A percentile compares a stretch with the other conserved stretches of the same genome.
phyloP scores from a whole-genome alignment of 495 filamentous ascomycete genomes.

The Neurospora sp. region DNA sequence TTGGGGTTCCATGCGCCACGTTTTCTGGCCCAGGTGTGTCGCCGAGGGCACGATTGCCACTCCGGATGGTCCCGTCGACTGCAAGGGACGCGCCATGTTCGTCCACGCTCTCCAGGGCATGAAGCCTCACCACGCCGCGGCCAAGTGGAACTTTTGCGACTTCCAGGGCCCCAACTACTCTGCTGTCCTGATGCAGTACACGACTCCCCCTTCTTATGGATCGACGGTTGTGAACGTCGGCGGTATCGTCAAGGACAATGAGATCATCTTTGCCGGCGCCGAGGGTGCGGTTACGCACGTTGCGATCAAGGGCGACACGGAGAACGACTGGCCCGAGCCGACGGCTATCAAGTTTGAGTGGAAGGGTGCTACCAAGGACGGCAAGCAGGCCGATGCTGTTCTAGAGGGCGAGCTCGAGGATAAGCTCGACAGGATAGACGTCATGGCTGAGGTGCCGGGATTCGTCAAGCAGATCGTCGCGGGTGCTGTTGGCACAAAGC shows the following conservation, averaged over 20 bases:
- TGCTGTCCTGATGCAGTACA: conserved; percentile 91
- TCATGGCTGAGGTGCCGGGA: conserved; percentile 91
- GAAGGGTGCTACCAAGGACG: conserved; percentile 69
- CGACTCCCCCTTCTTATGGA: conserved; percentile 90
- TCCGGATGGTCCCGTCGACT: conserved; percentile 70
- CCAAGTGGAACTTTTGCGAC: conserved; percentile 86
- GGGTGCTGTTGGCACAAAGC: conserved; percentile 77
- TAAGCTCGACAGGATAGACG: conserved; percentile 75
- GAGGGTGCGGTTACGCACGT: conserved; percentile 55
- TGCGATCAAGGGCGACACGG: conserved; percentile 54
- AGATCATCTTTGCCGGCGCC: conserved; percentile 65
- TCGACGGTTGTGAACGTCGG: conserved; percentile 79
- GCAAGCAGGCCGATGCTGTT: conserved; percentile 55
- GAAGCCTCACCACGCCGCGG: conserved; percentile 96
- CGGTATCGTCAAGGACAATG: conserved; percentile 67
- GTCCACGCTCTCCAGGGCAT: conserved; percentile 85
- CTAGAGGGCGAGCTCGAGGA: conserved; percentile 61
- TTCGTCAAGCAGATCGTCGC: conserved; percentile 92
- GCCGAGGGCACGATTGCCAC: conserved; percentile 79
- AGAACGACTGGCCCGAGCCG: conserved; percentile 86
- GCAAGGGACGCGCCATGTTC: conserved; percentile 69
- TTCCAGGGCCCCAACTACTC: conserved; percentile 83
- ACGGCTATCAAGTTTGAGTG: conserved; percentile 64
- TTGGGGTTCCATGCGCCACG: conserved; percentile 87
- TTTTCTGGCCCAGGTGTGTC: conserved; percentile 81